Evolutionary conservation across 225 moss, liverwort and hornwort genomes (phyloP), one percentile per base, ranked within the genome.

Genomic region (Antitrichia curtipendula): DNA sequence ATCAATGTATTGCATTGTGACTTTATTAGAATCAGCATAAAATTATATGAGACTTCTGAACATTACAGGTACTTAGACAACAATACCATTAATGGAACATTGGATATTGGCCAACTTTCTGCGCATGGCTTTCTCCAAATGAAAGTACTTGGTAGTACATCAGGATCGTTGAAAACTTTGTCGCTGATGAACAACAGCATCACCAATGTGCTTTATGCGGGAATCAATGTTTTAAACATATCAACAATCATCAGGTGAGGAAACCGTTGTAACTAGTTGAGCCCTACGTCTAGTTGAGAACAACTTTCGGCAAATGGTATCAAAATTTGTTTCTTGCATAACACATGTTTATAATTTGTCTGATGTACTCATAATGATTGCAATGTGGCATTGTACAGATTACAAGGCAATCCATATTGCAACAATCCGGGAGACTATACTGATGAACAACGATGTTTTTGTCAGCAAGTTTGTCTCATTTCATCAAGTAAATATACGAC

Each of bases 391-490:
- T 77, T 87, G 72, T 24, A 12, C 90, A 87, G 87, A 64, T 45
- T 90, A 79, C 83, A 90, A 63, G 83, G 75, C 78, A 90, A 83
- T 87, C 90, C 79, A 16, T 90, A 83, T 52, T 90, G 83, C 79
- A 27, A 72, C 20, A 59, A 71, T 31, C 10, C 29, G 4, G n/a
- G 12, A 16, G 80, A 49, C 59, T 86, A 86, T 79, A 2, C n/a
- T 29, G 53, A 87, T 87, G 87, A 79, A 10, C 62, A 78, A 59
- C 10, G 72, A 63, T 83, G 83, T 79, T 54, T 83, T 79, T 84
- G 87, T 70, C 36, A 84, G 72, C 87, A 87, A 79, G 5, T 72
- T 18, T 90, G 90, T 83, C 32, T 43, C 38, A 47, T 32, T 32
- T 52, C 83, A 79, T 57, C 29, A 47, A 50, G 86, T 80, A 49